Evolutionary conservation across 805 yeast genomes (phyloP), one percentile per base, ranked within the genome.

Genomic region (Yarrowia sp.): DNA sequence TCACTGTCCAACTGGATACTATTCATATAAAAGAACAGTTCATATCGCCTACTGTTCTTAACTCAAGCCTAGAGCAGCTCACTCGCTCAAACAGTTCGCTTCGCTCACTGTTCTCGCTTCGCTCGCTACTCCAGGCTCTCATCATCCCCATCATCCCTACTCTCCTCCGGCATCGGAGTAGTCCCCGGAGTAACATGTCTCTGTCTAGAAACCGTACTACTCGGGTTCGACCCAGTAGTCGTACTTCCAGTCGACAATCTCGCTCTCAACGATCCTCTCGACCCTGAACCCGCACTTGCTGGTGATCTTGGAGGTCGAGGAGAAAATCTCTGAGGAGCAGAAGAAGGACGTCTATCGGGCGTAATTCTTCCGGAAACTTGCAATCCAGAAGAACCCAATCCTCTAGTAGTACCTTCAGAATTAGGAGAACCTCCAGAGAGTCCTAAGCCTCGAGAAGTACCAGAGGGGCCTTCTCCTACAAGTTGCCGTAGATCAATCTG

Each of bases 301-400:
- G 55, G 55, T 5, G 55, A 48, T 4, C 55, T 28, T 2, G 55
- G 55, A 13, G 55, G 55, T 17, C 55, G 35, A 38, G 60, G 44
- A 36, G 43, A 51, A 9, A 51, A 28, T 10, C 43, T 8, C 28
- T 51, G 60, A 10, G 44, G 44, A 22, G 60, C 43, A 28, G 44
- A 38, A 8, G 18, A 14, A 3, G 60, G 60, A 6, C 44, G 17
- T 22, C 22, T 33, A 9, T 51, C 60, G 17, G 55, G 55, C 0
- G 55, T 48, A 3, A 15, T 18, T 48, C 55, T 17, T 35, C 55
- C 53, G 6, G 39, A 8, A 5, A 22, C 28, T 22, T 22, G 28
- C 28, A 22, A 22, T 22, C 28, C 28, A 22, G 28, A 22, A 3
- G 28, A 22, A 5, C 28, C 5, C 28, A 22, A 22, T 3, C 28